Evolutionary conservation across 2,329 filamentous ascomycete species (phyloP), one percentile per base, ranked within the genome.

Genomic region (Xylariales sp.): DNA sequence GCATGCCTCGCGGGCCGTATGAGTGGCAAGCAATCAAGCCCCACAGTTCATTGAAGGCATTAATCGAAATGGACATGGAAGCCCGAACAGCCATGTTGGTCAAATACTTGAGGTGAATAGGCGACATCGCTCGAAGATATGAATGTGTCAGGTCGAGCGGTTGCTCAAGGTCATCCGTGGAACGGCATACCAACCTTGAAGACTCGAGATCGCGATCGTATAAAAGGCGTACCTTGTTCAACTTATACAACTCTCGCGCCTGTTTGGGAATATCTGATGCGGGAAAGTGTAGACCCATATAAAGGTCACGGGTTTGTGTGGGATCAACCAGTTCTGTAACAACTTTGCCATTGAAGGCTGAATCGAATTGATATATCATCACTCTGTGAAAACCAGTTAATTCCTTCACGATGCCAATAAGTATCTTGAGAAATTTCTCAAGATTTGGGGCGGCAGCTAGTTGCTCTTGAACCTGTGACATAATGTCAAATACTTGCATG

Each of bases 1-100:
- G 76, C 87, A 93, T 94, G 4, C 88, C 88, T 30, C 74, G 75
- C 2, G 60, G 41, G 0, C 85, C 88, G 50, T 95, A 95, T 0
- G 83, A 78, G 55, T 95, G 89, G 43, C 88, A 95, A 2, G 88
- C 81, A 28, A 95, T 88, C 19, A 95, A 65, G 0, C 89, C 90
- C 90, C 89, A 95, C 0, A 95, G 65, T 50, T 94, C 85, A 48
- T 77, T 73, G 50, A 94, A 93, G 0, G 86, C 86, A 46, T 88
- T 93, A 53, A 95, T 86, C 1, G 88, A 94, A 43, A 95, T 89
- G 1, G 88, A 95, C 88, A 95, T 95, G 46, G 88, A 95, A 0
- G 88, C 88, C n/a, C 88, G 80, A 1, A 95, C 88, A 6, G 82
- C 83, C 89, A 95, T 95, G 55, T 95, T 89, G 5, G 67, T 74